phyloP scores from a whole-genome alignment of 371 early-diverging fungal species.

The Mortierella sp. region DNA sequence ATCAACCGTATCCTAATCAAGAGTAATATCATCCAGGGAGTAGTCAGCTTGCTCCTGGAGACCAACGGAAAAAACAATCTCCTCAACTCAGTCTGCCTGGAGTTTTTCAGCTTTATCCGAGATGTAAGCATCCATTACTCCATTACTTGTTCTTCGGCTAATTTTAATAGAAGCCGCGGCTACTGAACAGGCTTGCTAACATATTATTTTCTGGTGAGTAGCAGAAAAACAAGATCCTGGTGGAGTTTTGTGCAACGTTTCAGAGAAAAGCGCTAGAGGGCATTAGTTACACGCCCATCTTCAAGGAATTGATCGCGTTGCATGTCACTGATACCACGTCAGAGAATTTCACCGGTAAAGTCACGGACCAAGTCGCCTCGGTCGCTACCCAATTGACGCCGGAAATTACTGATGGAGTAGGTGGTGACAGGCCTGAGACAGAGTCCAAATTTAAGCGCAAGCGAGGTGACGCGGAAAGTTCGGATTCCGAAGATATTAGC shows the following conservation, averaged over 20 bases:
- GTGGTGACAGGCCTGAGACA: not conserved
- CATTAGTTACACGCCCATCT: not conserved
- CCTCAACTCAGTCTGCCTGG: conserved; percentile 5
- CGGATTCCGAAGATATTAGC: too few species aligned
- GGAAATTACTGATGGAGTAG: conserved; percentile 5
- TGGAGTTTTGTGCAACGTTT: not conserved
- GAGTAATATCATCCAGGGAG: not conserved
- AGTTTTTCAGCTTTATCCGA: not conserved
- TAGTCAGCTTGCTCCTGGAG: not conserved
- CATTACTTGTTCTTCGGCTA: too few species aligned
- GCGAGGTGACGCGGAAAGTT: not conserved
- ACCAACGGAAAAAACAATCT: not conserved
- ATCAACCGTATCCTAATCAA: not conserved
- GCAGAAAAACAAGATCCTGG: not conserved
- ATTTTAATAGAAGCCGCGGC: too few species aligned
- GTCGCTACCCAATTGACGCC: conserved; percentile 2
- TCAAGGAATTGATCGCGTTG: not conserved
- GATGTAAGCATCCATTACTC: not conserved
- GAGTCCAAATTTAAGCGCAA: conserved; percentile 3
- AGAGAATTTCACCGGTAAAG: too few species aligned
- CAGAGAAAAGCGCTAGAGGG: not conserved
- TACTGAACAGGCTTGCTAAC: too few species aligned
- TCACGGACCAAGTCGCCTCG: too few species aligned
- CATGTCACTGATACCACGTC: too few species aligned
- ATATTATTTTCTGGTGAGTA: not conserved